Base-by-base conservation (phyloP, 2,329 filamentous ascomycete species). In the Nothopassalora personata region DNA sequence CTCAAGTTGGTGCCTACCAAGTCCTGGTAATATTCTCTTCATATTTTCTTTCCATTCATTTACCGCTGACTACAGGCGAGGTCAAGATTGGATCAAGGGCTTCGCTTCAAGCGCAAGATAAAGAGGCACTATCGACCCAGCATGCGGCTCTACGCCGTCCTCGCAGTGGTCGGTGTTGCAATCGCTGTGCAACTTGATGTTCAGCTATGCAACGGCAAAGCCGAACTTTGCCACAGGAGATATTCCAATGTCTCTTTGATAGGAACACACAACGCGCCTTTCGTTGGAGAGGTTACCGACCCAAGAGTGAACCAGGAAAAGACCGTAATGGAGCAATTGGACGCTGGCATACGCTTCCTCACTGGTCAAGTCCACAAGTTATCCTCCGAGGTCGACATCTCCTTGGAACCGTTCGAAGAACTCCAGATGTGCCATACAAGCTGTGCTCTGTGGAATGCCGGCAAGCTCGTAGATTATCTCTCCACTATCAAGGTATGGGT, bases 221-320 rank as follows among this genome's bases (percentile, higher is more conserved):
- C 78, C 2, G 77, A 78, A 33, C 81, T 83, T 59, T 87, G 85
- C 73, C 68, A 71, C 53, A 80, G 81, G 36, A 74, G 70, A 39
- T 87, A 86, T 73, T 83, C 83, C 61, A 78, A 85, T 39, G 72
- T 87, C 54, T 81, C 81, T 23, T 80, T 82, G 59, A 74, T 86
- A 19, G 86, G 85, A 23, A 79, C 86, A 7, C 87, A 89, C 73
- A 81, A 89, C 73, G 82, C 81, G 9, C 80, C 84, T 36, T 89
- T 89, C 67, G 80, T 86, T 39, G 84, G 86, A 51, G 64, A 76
- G 53, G 66, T 86, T 60, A 86, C 87, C 71, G 59, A 67, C 49
- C 56, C 19, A 1, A 57, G 60, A 5, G 63, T 66, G 36, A 67
- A 69, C 55, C 86, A 89, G 69, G 80, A 83, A 59, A 76, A 84